These are phyloP conservation scores for Sphaerulina populicola DNA, from an alignment of 2,329 filamentous ascomycete species.

Conservation along the genomic window DNA sequence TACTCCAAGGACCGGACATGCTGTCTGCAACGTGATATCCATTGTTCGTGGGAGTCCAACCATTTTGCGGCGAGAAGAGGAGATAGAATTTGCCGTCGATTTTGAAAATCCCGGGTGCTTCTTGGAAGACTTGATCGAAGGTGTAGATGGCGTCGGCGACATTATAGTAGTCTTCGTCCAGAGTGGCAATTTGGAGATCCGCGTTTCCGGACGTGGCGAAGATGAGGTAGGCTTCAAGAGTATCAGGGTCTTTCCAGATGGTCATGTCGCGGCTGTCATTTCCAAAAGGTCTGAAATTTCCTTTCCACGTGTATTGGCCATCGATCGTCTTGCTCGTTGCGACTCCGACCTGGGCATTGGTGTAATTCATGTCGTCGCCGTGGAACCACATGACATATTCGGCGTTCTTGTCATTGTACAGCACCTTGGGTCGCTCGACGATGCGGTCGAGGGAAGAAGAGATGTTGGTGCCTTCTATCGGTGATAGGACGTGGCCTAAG, in stretches of 20 bases:
- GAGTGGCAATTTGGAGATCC: conserved; percentile 23
- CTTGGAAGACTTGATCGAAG: conserved; percentile 30
- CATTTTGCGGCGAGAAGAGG: conserved; percentile 46
- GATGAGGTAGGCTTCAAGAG: conserved; percentile 52
- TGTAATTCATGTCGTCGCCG: conserved; percentile 54
- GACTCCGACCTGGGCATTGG: conserved; percentile 57
- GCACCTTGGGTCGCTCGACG: conserved; percentile 60
- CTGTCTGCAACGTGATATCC: conserved; percentile 52
- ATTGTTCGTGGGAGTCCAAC: conserved; percentile 54
- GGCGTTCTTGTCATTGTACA: conserved; percentile 55
- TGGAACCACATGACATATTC: conserved; percentile 65
- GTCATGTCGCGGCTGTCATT: conserved; percentile 52
- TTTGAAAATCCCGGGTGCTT: conserved; percentile 57
- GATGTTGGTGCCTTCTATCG: conserved; percentile 33
- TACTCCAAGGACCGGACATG: conserved; percentile 53
- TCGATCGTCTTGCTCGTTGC: conserved; percentile 53
- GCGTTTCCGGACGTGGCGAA: conserved; percentile 39
- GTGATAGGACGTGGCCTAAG: conserved; percentile 51
- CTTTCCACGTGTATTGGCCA: conserved; percentile 50
- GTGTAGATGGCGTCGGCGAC: conserved; percentile 20
- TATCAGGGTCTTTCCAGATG: conserved; percentile 51
- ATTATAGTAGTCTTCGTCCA: conserved; percentile 24
- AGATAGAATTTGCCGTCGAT: conserved; percentile 54
- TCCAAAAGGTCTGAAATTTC: conserved; percentile 41
- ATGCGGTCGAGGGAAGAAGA: conserved; percentile 41